Evolutionary conservation across 345 rosid species (phyloP).

Genomic region (Gossypioides kirkii): DNA sequence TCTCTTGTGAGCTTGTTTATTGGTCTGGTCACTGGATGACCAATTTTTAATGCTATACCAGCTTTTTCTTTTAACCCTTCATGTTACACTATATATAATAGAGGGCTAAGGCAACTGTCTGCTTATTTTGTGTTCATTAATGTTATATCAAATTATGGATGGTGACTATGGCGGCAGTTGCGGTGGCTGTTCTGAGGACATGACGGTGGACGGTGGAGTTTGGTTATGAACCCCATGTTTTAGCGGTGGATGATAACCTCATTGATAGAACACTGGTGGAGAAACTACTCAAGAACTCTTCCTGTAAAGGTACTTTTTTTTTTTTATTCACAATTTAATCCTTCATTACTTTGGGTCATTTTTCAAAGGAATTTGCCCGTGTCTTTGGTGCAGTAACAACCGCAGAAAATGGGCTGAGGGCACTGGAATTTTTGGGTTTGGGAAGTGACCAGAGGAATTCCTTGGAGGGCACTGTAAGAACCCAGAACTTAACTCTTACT

Average conservation of each 20-base stretch:
- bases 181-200: constrained; percentile 30
- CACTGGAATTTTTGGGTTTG: constrained; percentile 64
- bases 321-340: background rate
- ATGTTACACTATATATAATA: background rate
- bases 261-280: constrained; percentile 66
- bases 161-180: constrained; percentile 6
- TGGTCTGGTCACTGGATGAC: background rate
- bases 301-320: constrained; percentile 55
- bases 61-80: background rate
- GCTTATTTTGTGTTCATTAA: background rate
- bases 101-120: too few species aligned
- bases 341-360: background rate
- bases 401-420: constrained; percentile 65
- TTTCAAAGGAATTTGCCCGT: background rate
- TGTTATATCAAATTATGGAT: constrained; percentile 17
- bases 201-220: constrained; percentile 16
- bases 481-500: background rate
- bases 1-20: constrained; percentile 32
- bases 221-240: constrained; percentile 54
- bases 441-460: constrained; percentile 27
- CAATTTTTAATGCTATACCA: background rate
- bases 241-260: constrained; percentile 83
- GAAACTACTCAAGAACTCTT: constrained; percentile 54
- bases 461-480: constrained; percentile 17
- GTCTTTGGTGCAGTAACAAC: constrained; percentile 55